phyloP scores from a whole-genome alignment of 257 asterid genomes.

The Solanum ossicruentum region DNA sequence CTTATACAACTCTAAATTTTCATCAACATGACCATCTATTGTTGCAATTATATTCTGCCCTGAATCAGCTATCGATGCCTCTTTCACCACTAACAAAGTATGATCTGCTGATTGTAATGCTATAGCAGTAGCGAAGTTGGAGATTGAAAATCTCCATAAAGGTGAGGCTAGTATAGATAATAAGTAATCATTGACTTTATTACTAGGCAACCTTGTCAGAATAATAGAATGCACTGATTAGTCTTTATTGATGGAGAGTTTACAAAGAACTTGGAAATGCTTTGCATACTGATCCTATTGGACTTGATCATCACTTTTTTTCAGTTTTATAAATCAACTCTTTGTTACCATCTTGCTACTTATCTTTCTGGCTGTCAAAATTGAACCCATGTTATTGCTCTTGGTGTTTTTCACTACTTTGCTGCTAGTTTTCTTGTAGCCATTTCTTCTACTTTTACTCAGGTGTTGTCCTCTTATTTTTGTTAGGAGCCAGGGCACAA shows the following conservation, averaged over 20 bases:
- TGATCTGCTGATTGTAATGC: too few species aligned
- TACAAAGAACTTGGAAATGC: conserved; percentile 54
- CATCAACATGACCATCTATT: too few species aligned
- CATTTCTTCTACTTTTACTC: conserved; percentile 44
- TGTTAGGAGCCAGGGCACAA: neutral
- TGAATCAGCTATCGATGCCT: too few species aligned
- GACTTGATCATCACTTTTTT: conserved; percentile 64
- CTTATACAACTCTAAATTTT: too few species aligned
- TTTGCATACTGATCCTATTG: conserved; percentile 75
- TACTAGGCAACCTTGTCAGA: conserved; percentile 58
- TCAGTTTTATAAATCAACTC: conserved; percentile 65
- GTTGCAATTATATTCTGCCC: too few species aligned
- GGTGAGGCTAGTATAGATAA: too few species aligned
- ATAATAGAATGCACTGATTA: conserved; percentile 83
- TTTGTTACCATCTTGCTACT: conserved; percentile 86
- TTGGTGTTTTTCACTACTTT: conserved; percentile 87
- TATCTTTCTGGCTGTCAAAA: conserved; percentile 64
- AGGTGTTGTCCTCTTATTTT: too few species aligned
- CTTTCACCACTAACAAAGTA: too few species aligned
- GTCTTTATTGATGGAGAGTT: conserved; percentile 60
- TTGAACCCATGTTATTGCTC: conserved; percentile 64
- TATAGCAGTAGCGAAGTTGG: too few species aligned
- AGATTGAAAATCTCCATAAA: too few species aligned
- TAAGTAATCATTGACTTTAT: conserved; percentile 36
- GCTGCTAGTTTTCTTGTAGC: too few species aligned